Percentiles rank a stretch among this genome's conserved stretches.
These are phyloP conservation scores for Apiospora hydei DNA, from an alignment of 2,329 filamentous ascomycete genomes.

Conservation along the genomic window DNA sequence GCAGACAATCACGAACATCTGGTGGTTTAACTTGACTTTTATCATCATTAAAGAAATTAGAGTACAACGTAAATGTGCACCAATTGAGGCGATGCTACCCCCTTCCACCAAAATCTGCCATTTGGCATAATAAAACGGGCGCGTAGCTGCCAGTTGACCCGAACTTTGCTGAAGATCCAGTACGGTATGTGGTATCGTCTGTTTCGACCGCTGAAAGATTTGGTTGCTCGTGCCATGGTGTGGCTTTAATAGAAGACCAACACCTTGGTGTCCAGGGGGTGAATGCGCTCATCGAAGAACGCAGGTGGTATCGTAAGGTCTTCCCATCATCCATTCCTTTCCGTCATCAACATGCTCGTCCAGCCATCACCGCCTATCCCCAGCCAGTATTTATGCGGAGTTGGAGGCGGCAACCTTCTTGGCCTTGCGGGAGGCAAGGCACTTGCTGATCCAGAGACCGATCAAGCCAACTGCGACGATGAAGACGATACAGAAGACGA, in stretches of 20 bases:
- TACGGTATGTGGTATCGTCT: neutral
- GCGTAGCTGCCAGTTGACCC: constrained; percentile 13
- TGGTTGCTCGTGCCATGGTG: constrained; percentile 6
- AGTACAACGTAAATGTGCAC: constrained; percentile 26
- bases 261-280: constrained; percentile 12
- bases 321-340: constrained; percentile 27
- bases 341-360: constrained; percentile 24
- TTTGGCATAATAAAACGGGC: constrained; percentile 16
- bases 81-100: constrained; percentile 22
- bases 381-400: constrained; percentile 24
- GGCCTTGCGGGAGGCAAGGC: constrained; percentile 38
- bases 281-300: constrained; percentile 18
- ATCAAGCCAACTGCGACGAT: constrained; percentile 41
- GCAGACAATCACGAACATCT: neutral
- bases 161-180: constrained; percentile 7
- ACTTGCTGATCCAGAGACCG: constrained; percentile 41
- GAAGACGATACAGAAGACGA: constrained; percentile 46
- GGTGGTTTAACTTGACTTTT: constrained; percentile 9
- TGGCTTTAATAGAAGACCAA: neutral
- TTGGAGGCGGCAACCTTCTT: constrained; percentile 34
- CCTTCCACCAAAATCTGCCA: constrained; percentile 9
- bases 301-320: constrained; percentile 29
- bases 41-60: constrained; percentile 27
- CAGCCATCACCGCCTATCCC: neutral
- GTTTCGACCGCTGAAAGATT: neutral